A percentile compares a stretch with the other conserved stretches of the same genome.
phyloP scores from a whole-genome alignment of 148 eudicot species.

The Cornus kousa region DNA sequence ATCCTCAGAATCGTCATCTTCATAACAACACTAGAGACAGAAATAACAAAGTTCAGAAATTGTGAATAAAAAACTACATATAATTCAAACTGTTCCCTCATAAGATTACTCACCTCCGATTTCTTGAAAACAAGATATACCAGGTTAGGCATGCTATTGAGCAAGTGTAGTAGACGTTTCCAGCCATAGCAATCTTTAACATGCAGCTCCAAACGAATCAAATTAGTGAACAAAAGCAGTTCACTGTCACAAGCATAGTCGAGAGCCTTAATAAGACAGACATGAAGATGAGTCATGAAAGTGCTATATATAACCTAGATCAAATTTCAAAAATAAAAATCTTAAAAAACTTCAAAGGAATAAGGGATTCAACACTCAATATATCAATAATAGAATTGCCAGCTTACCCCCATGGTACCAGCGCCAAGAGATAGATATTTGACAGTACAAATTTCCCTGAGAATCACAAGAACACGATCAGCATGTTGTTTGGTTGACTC shows the following conservation, averaged over 20 bases:
- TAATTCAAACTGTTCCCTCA: too few species aligned
- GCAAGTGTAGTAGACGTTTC: conserved; percentile 7
- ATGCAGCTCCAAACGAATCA: conserved; percentile 13
- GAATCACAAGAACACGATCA: conserved; percentile 2
- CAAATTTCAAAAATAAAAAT: too few species aligned
- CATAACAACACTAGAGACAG: background rate
- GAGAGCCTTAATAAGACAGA: conserved; percentile 5
- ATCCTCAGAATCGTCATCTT: too few species aligned
- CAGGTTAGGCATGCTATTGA: background rate
- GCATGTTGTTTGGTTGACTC: background rate
- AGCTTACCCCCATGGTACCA: conserved; percentile 6
- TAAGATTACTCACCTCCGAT: background rate
- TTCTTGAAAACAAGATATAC: background rate
- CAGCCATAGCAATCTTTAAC: background rate
- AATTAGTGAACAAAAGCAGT: conserved; percentile 13
- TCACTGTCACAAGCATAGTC: background rate
- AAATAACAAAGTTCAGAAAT: background rate
- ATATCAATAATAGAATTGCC: background rate
- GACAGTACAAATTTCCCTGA: conserved; percentile 3
- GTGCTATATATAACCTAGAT: too few species aligned
- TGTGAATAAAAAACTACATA: background rate
- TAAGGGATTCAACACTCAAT: too few species aligned
- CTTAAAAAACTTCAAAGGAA: background rate
- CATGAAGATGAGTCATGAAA: background rate
- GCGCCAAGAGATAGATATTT: conserved; percentile 1